Percentiles rank a stretch among this genome's conserved stretches.
phyloP scores from a whole-genome alignment of 2,329 filamentous ascomycete species.

The Cryphonectria naterciae region DNA sequence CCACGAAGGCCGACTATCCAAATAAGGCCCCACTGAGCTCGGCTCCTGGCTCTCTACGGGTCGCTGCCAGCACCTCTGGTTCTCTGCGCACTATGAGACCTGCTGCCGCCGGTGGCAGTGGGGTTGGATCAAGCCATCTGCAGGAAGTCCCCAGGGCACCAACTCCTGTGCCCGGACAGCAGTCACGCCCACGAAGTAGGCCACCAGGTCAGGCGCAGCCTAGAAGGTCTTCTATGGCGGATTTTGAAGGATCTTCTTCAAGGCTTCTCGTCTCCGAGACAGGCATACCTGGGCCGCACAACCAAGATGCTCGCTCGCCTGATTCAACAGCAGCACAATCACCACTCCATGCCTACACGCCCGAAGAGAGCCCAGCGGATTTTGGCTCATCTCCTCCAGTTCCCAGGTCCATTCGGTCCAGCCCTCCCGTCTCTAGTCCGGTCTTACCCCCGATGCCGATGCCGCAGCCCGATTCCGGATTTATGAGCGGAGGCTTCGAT shows the following conservation, averaged over 20 bases:
- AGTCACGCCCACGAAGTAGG: constrained; percentile 36
- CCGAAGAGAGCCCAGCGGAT: constrained; percentile 73
- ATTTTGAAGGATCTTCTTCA: constrained; percentile 38
- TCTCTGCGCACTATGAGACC: constrained; percentile 86
- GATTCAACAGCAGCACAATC: constrained; percentile 57
- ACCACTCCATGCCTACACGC: constrained; percentile 52
- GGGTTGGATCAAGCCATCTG: constrained; percentile 54
- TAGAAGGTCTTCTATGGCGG: constrained; percentile 60
- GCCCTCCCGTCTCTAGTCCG: constrained; percentile 79
- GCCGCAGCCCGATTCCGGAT: constrained; percentile 74
- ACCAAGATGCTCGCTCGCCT: constrained; percentile 59
- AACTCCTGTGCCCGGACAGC: constrained; percentile 69
- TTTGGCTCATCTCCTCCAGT: constrained; percentile 91
- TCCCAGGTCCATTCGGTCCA: constrained; percentile 63
- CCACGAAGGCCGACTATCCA: constrained; percentile 66
- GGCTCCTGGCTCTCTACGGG: constrained; percentile 78
- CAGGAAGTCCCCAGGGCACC: constrained; percentile 77
- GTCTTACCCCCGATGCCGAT: constrained; percentile 64
- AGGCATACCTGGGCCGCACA: constrained; percentile 46
- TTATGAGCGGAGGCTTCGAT: constrained; percentile 80
- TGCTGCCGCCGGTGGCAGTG: constrained; percentile 50
- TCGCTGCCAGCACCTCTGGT: constrained; percentile 88
- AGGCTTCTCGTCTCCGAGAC: constrained; percentile 39
- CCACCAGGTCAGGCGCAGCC: constrained; percentile 45
- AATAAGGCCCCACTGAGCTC: constrained; percentile 68